Conservation (phyloP, 2,329 filamentous ascomycete genomes). For the Fusarium tuaranense region DNA sequence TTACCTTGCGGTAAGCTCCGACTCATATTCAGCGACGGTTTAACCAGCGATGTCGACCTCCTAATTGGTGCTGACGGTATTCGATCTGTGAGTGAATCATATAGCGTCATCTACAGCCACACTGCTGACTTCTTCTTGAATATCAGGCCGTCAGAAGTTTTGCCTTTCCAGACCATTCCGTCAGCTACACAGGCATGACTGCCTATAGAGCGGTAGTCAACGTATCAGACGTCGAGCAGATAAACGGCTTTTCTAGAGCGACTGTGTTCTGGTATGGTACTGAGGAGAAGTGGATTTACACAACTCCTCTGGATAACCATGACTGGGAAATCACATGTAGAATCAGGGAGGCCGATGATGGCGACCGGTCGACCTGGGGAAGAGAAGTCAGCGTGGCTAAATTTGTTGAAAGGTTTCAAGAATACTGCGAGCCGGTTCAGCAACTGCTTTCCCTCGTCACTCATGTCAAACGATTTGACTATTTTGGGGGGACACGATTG, state of each 20-base stretch:
- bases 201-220: not conserved
- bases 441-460: not conserved
- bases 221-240: not conserved
- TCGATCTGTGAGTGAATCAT: not conserved
- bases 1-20: not conserved
- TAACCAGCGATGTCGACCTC: not conserved
- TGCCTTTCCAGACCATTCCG: not conserved
- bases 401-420: not conserved
- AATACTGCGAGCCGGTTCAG: not conserved
- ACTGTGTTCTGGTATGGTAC: not conserved
- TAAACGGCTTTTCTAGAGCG: not conserved
- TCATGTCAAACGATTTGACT: not conserved
- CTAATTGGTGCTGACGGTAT: not conserved
- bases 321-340: not conserved
- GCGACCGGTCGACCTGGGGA: not conserved
- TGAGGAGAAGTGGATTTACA: not conserved
- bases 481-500: not conserved
- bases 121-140: not conserved
- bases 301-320: not conserved
- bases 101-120: not conserved
- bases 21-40: not conserved
- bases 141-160: not conserved
- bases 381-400: not conserved
- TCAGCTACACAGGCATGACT: not conserved
- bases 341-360: not conserved